Conservation (phyloP, 768 basidiomycete species). For the Lactarius evosmus region DNA sequence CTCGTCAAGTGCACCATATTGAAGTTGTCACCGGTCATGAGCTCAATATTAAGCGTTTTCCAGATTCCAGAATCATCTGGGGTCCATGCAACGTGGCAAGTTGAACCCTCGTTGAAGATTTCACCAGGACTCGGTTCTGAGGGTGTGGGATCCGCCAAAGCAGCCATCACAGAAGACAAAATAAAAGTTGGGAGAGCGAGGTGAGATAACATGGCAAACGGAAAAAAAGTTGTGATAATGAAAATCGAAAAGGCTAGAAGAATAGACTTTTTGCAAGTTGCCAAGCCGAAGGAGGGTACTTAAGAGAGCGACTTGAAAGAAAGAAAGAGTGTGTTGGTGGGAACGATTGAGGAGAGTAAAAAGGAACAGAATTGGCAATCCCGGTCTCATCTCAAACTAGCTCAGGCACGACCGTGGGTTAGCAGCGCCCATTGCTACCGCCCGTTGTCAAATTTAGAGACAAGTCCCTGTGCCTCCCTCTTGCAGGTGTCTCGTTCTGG, state of each 20-base stretch:
- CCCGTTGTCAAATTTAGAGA: too few relatives aligned
- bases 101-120: slow-evolving; percentile 52
- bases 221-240: not conserved
- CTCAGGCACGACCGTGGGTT: not conserved
- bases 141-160: slow-evolving; percentile 58
- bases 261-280: not conserved
- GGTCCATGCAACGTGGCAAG: slow-evolving; percentile 58
- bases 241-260: too few relatives aligned
- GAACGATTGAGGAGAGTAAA: not conserved
- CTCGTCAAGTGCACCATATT: slow-evolving; percentile 66
- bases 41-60: slow-evolving; percentile 69
- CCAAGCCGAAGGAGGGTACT: slow-evolving; percentile 6
- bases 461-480: too few relatives aligned
- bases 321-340: not conserved
- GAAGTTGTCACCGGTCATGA: slow-evolving; percentile 77
- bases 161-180: slow-evolving; percentile 29
- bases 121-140: slow-evolving; percentile 56
- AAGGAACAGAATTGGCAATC: not conserved
- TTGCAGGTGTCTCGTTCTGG: too few relatives aligned
- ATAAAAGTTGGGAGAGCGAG: slow-evolving; percentile 21
- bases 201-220: slow-evolving; percentile 18
- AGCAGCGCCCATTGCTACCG: too few relatives aligned
- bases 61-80: slow-evolving; percentile 58
- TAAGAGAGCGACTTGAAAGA: slow-evolving; percentile 11
- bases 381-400: not conserved